Percentiles rank a stretch among this genome's conserved stretches.
phyloP scores from a whole-genome alignment of 805 yeast species.

The Candida broadrunensis region DNA sequence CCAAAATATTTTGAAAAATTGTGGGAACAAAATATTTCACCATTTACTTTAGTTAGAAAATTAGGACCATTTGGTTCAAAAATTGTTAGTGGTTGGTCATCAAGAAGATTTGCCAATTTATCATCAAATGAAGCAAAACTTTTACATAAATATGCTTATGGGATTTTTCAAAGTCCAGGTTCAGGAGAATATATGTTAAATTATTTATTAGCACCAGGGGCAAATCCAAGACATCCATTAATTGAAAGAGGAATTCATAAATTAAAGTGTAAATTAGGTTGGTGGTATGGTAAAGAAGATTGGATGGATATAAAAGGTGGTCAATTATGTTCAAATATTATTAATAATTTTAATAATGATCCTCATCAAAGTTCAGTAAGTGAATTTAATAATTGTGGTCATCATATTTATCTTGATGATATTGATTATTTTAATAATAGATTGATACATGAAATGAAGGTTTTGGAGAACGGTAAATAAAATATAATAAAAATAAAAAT shows the following conservation, averaged over 20 bases:
- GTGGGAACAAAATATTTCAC: slow-evolving; percentile 88
- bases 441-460: slow-evolving; percentile 50
- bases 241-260: slow-evolving; percentile 45
- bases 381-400: slow-evolving; percentile 61
- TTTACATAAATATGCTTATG: slow-evolving; percentile 77
- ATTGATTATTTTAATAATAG: slow-evolving; percentile 49
- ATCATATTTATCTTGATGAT: slow-evolving; percentile 77
- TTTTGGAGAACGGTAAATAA: slow-evolving; percentile 4
- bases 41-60: slow-evolving; percentile 74
- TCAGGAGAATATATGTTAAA: slow-evolving; percentile 92
- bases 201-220: slow-evolving; percentile 86
- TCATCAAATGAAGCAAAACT: slow-evolving; percentile 41
- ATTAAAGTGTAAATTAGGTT: slow-evolving; percentile 59
- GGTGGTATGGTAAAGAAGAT: slow-evolving; percentile 83
- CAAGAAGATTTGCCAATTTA: slow-evolving; percentile 70
- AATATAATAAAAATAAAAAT: not conserved
- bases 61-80: slow-evolving; percentile 82
- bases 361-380: slow-evolving; percentile 24
- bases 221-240: slow-evolving; percentile 78
- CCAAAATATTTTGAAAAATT: slow-evolving; percentile 77
- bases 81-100: slow-evolving; percentile 86
- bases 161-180: slow-evolving; percentile 81
- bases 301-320: slow-evolving; percentile 62
- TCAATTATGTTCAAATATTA: slow-evolving; percentile 29
- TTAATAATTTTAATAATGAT: slow-evolving; percentile 18